Conservation (phyloP, 169 alveolate species). For the Plasmodium chabaudi region DNA sequence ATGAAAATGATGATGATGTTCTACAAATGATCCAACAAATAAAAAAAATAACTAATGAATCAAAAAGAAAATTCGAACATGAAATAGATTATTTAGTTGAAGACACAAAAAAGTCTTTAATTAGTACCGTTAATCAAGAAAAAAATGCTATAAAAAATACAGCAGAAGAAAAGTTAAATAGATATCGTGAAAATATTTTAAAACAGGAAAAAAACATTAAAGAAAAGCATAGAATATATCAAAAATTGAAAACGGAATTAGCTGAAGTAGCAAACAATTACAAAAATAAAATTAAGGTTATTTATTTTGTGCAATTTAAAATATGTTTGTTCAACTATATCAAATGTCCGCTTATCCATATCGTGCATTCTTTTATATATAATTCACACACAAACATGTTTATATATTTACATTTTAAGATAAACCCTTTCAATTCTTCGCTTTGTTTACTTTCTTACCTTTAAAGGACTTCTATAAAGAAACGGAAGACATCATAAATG, state of each 20-base stretch:
- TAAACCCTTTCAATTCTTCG: not conserved
- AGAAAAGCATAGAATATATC: constrained; percentile 48
- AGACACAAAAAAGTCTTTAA: constrained; percentile 36
- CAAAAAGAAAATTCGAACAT: constrained; percentile 51
- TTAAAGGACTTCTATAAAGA: constrained; percentile 45
- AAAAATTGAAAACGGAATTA: constrained; percentile 38
- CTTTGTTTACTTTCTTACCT: not conserved
- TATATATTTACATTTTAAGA: not conserved
- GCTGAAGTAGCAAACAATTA: constrained; percentile 46
- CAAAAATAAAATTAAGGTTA: constrained; percentile 54
- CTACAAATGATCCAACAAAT: constrained; percentile 73
- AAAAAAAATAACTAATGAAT: constrained; percentile 55
- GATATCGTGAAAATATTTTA: constrained; percentile 19
- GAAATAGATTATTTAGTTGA: constrained; percentile 61
- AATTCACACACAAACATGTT: not conserved
- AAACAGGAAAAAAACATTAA: constrained; percentile 57
- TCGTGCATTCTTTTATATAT: not conserved
- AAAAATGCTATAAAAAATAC: constrained; percentile 41
- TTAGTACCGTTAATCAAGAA: constrained; percentile 35
- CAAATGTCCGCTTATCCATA: no score
- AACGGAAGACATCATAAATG: constrained; percentile 35
- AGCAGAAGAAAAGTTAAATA: constrained; percentile 43
- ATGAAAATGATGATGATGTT: constrained; percentile 65
- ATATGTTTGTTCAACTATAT: no score
- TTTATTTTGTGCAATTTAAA: no score